Evolutionary conservation across 1,284 basidiomycete genomes (phyloP), one percentile per base, ranked within the genome.

Genomic region (Apiotrichum sp.): DNA sequence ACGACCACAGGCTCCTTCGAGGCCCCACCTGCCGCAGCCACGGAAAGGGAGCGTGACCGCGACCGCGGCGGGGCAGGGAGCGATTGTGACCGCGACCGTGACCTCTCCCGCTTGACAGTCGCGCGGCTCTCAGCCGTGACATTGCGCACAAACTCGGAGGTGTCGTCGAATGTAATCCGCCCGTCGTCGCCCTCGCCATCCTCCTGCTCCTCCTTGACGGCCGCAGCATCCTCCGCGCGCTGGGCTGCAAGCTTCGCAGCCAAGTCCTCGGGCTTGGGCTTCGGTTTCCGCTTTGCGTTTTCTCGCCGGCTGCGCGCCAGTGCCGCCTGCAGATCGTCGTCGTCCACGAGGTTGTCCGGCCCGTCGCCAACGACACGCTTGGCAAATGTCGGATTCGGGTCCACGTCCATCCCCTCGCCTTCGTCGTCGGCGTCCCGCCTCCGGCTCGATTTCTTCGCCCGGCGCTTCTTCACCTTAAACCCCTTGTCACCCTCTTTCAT

Each of bases 241-340:
- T 60, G 82, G 63, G 84, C 81, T 8, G 84, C 81, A 67, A 91
- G 84, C 74, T 84, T 86, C 61, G 80, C 80, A 0, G 89, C 93
- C 14, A 97, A 78, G 68, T 93, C 86, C 68, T 96, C 92, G 0
- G 90, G 87, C 29, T 87, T 85, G 41, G 86, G 63, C 69, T 88
- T 92, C 69, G 87, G 86, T 39, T 81, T 76, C 71, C 87, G 89
- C 70, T 85, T 85, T 3, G 90, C 81, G 65, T 89, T 89, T 40
- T 86, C 86, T 66, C 88, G 83, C 57, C 96, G 81, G 56, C 89
- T 85, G 16, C 89, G 84, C 31, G 95, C 88, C 53, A 98, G 81
- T 33, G 89, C 90, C 36, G 89, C 89, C 80, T 97, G 93, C 40
- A 99, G 82, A 69, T 99, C 96, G 74, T 99, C 96, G 73, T 99